Conservation (phyloP, 495 filamentous ascomycete species). For the Aspergillus campestris region DNA sequence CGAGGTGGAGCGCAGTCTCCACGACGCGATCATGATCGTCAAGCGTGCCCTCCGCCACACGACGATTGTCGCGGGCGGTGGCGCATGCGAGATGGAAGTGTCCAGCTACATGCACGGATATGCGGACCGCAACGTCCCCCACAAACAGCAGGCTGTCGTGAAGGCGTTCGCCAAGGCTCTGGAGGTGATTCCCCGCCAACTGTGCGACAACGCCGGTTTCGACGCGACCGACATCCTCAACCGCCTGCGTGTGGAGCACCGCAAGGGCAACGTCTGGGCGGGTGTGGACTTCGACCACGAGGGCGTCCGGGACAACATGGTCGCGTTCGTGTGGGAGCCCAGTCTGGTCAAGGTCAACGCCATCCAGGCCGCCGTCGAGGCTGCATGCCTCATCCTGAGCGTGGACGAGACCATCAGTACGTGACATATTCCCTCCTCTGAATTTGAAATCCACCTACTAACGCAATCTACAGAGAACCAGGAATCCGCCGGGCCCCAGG, state of each 20-base stretch:
- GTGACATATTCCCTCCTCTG: constrained; percentile 13
- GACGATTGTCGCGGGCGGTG: constrained; percentile 90
- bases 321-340: constrained; percentile 94
- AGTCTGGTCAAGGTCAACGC: constrained; percentile 95
- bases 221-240: constrained; percentile 97
- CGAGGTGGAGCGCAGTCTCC: constrained; percentile 91
- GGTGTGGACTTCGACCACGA: constrained; percentile 93
- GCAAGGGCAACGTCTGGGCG: constrained; percentile 83
- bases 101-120: constrained; percentile 85
- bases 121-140: constrained; percentile 81
- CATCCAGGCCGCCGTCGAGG: constrained; percentile 91
- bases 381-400: constrained; percentile 85
- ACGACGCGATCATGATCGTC: constrained; percentile 99
- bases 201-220: constrained; percentile 97
- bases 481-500: constrained; percentile 74
- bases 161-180: constrained; percentile 96
- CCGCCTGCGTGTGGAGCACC: constrained; percentile 86
- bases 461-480: constrained; percentile 56
- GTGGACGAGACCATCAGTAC: constrained; percentile 94
- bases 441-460: too few species aligned
- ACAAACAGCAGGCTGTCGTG: constrained; percentile 96
- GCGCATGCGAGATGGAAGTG: constrained; percentile 93
- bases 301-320: constrained; percentile 86
- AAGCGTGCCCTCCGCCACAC: constrained; percentile 92
- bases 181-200: constrained; percentile 90